phyloP scores from a whole-genome alignment of 345 rosid species.

The Chamaenerion angustifolium region DNA sequence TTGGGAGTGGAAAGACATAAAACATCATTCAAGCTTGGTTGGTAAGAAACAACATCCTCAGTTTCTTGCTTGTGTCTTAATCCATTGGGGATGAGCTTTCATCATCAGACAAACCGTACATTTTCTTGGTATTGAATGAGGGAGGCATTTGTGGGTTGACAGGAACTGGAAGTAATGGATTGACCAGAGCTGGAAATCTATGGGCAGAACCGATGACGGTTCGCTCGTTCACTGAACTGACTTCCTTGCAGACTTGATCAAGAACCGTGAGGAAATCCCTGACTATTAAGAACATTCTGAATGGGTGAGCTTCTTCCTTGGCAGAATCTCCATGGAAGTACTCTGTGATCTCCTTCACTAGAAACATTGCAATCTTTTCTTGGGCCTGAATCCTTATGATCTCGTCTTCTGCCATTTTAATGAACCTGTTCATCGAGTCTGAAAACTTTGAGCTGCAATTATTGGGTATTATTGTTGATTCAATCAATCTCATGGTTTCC shows the following conservation, averaged over 20 bases:
- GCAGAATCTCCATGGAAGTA: slow-evolving; percentile 99
- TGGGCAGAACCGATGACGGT: slow-evolving; percentile 72
- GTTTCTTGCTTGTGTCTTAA: too few species aligned
- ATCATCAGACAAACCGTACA: slow-evolving; percentile 44
- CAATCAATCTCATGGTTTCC: slow-evolving; percentile 35
- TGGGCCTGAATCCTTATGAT: slow-evolving; percentile 79
- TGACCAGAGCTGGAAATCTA: slow-evolving; percentile 69
- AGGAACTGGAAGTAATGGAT: slow-evolving; percentile 33
- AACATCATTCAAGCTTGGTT: too few species aligned
- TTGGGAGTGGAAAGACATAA: too few species aligned
- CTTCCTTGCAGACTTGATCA: slow-evolving; percentile 94
- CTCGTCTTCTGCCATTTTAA: slow-evolving; percentile 64
- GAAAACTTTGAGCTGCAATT: slow-evolving; percentile 43
- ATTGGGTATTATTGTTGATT: slow-evolving; percentile 19
- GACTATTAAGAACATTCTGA: slow-evolving; percentile 93
- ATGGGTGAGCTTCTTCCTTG: slow-evolving; percentile 96
- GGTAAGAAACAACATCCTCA: too few species aligned
- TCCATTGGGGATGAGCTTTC: slow-evolving; percentile 27
- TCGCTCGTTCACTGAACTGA: slow-evolving; percentile 73
- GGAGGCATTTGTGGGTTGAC: slow-evolving; percentile 28
- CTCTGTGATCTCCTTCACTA: slow-evolving; percentile 93
- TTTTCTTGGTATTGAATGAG: slow-evolving; percentile 26
- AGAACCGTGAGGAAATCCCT: slow-evolving; percentile 76
- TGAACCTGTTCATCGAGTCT: slow-evolving; percentile 58
- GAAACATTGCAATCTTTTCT: slow-evolving; percentile 70